A percentile compares a stretch with the other conserved stretches of the same genome.
These are phyloP conservation scores for Lepiota brunneoincarnata DNA, from an alignment of 768 basidiomycete species.

Conservation along the genomic window DNA sequence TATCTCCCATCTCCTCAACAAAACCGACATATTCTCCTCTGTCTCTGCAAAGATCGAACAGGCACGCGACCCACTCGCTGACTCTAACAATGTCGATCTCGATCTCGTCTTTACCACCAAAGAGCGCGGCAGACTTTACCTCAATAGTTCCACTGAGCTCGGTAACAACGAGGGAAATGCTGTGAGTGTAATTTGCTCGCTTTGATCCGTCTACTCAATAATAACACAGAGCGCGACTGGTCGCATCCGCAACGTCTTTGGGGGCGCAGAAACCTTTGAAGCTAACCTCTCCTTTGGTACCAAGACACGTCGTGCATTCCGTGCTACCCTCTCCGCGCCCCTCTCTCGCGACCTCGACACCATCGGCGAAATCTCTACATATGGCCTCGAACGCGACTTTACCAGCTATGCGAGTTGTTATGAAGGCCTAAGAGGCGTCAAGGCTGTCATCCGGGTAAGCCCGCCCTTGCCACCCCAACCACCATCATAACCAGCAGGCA, in stretches of 20 bases:
- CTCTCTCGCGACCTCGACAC: constrained; percentile 61
- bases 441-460: constrained; percentile 75
- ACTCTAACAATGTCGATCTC: constrained; percentile 60
- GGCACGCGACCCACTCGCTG: constrained; percentile 50
- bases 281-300: constrained; percentile 84
- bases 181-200: constrained; percentile 44
- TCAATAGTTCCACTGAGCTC: constrained; percentile 86
- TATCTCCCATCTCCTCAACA: constrained; percentile 62
- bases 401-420: constrained; percentile 71
- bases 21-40: constrained; percentile 74
- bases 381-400: constrained; percentile 78
- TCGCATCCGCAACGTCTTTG: constrained; percentile 84
- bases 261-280: constrained; percentile 86
- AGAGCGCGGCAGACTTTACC: constrained; percentile 72
- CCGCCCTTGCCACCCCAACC: constrained; percentile 29
- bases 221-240: constrained; percentile 62
- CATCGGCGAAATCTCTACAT: constrained; percentile 66
- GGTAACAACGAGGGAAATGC: constrained; percentile 93
- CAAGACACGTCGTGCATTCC: constrained; percentile 80
- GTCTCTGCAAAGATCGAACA: constrained; percentile 65
- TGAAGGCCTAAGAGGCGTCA: constrained; percentile 62
- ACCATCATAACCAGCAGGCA: neutral
- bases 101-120: constrained; percentile 78
- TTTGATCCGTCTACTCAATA: neutral
- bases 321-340: constrained; percentile 64